These are phyloP conservation scores for Saccharum officinarum DNA, from an alignment of 176 grass and related monocot genomes.

Conservation along the genomic window DNA sequence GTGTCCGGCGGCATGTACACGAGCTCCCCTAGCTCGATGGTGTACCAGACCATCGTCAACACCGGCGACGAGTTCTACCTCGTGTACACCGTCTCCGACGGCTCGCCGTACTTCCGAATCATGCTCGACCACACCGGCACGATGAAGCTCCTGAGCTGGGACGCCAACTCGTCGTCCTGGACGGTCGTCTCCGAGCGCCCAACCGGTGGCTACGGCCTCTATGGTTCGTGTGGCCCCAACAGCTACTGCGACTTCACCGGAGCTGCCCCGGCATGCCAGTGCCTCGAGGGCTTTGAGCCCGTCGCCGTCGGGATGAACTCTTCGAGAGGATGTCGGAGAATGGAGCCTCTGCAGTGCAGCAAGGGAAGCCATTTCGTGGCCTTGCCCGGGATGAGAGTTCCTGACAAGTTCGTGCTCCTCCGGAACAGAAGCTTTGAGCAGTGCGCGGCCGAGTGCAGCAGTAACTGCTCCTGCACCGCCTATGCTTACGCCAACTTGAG, in stretches of 20 bases:
- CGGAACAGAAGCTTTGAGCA: constrained; percentile 36
- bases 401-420: constrained; percentile 34
- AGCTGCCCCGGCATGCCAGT: constrained; percentile 17
- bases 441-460: constrained; percentile 37
- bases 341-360: constrained; percentile 15
- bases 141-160: not conserved
- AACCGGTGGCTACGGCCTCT: not conserved
- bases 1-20: not conserved
- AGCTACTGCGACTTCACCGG: constrained; percentile 29
- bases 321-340: constrained; percentile 38
- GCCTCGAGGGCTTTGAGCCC: constrained; percentile 46
- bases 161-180: not conserved
- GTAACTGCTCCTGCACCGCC: constrained; percentile 52
- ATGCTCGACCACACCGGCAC: constrained; percentile 34
- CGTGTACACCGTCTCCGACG: not conserved
- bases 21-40: not conserved
- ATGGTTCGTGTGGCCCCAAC: constrained; percentile 35
- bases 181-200: not conserved
- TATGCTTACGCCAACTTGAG: constrained; percentile 36
- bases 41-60: not conserved
- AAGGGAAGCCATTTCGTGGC: constrained; percentile 11
- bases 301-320: not conserved
- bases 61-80: not conserved
- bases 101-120: not conserved
- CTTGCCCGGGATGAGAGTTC: constrained; percentile 42